Evolutionary conservation across 2,329 filamentous ascomycete species (phyloP), one percentile per base, ranked within the genome.

Genomic region (Pyrenochaeta sp.): DNA sequence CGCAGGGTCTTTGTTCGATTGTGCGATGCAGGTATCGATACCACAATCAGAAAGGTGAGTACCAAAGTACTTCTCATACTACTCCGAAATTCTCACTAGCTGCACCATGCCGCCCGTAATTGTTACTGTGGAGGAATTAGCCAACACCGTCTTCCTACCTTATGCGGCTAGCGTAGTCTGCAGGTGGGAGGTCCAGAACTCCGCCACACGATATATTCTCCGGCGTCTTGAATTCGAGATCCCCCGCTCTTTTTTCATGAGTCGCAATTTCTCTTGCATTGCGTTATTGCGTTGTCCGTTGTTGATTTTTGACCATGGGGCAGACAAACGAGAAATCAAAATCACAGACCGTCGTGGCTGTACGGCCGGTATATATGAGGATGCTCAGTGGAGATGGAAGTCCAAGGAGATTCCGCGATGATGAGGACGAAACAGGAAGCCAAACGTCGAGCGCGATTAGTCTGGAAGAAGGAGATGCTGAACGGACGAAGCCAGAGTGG

Each of bases 401-500:
- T n/a, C 39, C 48, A 36, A 28, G n/a, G 5, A 50, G 34, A 19
- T 64, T 53, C 39, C 59, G 46, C 37, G 66, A 65, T 28, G 49
- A 56, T 27, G 50, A 61, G 0, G 56, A 53, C 1, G 65, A 67
- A 37, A 40, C 49, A 2, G 56, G 52, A 34, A 65, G 60, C 50
- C 54, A 54, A 19, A 9, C n/a, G 1, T 62, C 59, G 2, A 62
- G 52, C 42, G 37, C 48, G 1, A 36, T 54, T 3, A 52, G 28
- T 48, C 51, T 50, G 10, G 59, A 59, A 15, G 55, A 59, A 15
- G 37, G 36, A 25, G 44, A 46, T 10, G 22, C 28, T n/a, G 50
- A 53, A 40, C 45, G 30, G 25, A 56, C n/a, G 10, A 52, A 40
- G 32, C 46, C 54, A 27, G 49, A 47, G 30, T 63, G 59, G 57